Conservation (phyloP, 108 stramenopile genomes). For the Ochromonas danica region DNA sequence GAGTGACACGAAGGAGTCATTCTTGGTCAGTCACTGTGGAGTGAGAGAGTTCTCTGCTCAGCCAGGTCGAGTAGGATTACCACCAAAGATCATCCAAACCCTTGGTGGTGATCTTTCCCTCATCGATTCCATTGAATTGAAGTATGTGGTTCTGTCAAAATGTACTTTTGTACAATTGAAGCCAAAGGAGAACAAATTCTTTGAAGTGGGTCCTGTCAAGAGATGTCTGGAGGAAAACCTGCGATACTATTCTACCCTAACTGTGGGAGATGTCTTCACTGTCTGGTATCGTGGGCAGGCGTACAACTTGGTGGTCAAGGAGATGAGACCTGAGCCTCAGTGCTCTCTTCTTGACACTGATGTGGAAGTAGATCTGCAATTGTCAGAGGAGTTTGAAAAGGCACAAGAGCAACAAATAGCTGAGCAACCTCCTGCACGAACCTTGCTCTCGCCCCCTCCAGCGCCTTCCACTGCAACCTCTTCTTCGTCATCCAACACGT, state of each 20-base stretch:
- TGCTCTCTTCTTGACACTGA: slow-evolving; percentile 7
- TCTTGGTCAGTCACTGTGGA: not conserved
- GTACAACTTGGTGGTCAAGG: not conserved
- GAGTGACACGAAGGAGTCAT: not conserved
- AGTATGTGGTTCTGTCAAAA: slow-evolving; percentile 10
- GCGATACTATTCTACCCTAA: not conserved
- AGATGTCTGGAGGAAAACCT: slow-evolving; percentile 19
- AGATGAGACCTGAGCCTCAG: slow-evolving; percentile 4
- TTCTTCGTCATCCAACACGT: no score
- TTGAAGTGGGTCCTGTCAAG: slow-evolving; percentile 22
- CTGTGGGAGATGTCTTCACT: slow-evolving; percentile 8
- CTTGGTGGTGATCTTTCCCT: not conserved
- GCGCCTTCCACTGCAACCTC: no score
- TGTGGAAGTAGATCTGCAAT: slow-evolving; percentile 11
- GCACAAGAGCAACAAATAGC: not conserved
- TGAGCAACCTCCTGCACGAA: no score
- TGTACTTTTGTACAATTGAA: slow-evolving; percentile 8
- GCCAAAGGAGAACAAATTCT: slow-evolving; percentile 7
- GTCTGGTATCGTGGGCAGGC: slow-evolving; percentile 30
- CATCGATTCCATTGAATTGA: slow-evolving; percentile 12
- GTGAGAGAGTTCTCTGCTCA: slow-evolving; percentile 29
- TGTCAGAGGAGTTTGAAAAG: slow-evolving; percentile 23
- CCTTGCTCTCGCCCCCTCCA: no score
- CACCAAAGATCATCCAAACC: not conserved
- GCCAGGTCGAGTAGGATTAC: not conserved